Percentiles rank a stretch among this genome's conserved stretches.
Conservation (phyloP, 2,329 filamentous ascomycete genomes). For the Neurospora crassa region DNA sequence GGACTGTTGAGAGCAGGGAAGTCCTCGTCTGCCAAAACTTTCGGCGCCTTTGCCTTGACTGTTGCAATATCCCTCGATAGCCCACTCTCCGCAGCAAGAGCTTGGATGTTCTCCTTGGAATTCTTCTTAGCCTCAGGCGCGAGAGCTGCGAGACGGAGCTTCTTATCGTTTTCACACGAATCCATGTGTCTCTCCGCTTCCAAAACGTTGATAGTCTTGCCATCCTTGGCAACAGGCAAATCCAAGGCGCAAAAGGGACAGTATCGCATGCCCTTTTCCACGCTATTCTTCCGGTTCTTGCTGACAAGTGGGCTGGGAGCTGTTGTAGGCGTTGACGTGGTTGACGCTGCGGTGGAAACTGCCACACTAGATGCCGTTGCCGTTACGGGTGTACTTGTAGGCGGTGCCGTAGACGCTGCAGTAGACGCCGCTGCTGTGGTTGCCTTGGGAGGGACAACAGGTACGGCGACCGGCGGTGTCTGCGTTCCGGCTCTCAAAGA, state of each 20-base stretch:
- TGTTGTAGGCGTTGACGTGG: not conserved
- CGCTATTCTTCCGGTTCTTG: constrained; percentile 11
- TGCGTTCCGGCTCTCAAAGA: constrained; percentile 14
- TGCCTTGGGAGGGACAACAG: constrained; percentile 24
- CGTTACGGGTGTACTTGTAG: not conserved
- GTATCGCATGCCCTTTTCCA: not conserved
- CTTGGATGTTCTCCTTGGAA: constrained; percentile 23
- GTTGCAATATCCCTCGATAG: constrained; percentile 37
- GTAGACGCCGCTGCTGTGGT: constrained; percentile 8
- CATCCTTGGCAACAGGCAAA: not conserved
- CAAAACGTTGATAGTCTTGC: not conserved
- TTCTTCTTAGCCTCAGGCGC: constrained; percentile 19
- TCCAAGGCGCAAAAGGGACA: not conserved
- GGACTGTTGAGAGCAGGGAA: constrained; percentile 49
- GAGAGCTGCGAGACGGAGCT: constrained; percentile 4
- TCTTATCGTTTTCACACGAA: not conserved
- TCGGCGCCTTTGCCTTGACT: constrained; percentile 24
- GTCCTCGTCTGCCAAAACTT: constrained; percentile 48
- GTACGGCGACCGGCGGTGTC: constrained; percentile 17
- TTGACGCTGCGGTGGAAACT: constrained; percentile 9
- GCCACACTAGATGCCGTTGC: not conserved
- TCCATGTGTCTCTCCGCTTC: not conserved
- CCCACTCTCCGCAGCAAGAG: constrained; percentile 34
- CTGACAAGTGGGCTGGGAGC: constrained; percentile 17
- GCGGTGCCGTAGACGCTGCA: not conserved